Base-by-base conservation (phyloP, 352 stramenopile species). In the Achlya hypogyna region DNA sequence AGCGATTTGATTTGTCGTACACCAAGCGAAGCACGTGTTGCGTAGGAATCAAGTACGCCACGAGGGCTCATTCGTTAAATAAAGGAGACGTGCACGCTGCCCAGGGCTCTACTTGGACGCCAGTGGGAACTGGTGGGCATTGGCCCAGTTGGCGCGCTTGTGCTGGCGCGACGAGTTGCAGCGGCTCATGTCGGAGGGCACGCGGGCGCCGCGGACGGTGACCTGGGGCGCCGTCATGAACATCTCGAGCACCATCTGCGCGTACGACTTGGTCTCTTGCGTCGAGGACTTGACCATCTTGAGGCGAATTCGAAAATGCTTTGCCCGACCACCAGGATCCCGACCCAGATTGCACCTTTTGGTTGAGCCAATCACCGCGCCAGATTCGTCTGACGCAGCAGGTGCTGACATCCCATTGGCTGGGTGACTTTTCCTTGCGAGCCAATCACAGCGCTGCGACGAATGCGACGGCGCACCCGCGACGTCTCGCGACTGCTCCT, bases 181-280 rank as follows among this genome's bases (percentile, higher is more conserved):
- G 38, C 38, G 38, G 35, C 54, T 64, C 60, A 67, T 67, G 38
- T 67, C 60, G 28, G 38, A 58, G 25, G 60, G 60, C 12, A 67
- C 32, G 38, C 60, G 60, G 23, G 43, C 60, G 51, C 60, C 60
- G 23, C 60, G 60, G 14, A 34, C 34, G 0, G 47, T 42, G 29
- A 67, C 43, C 43, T 67, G 60, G 12, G 60, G 60, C 29, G 60
- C 60, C 4, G 9, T 34, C 60, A 67, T 67, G 38, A 67, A 67
- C 60, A 67, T 60, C 10, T 67, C 60, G 16, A 67, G 25, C 9
- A 45, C 29, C 35, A 45, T 67, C 4, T 67, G 38, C 20, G 60
- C 51, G 23, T 51, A 45, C 5, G 60, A 45, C 23, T 65, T 53
- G 47, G 18, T 28, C 8, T 23, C 18, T 58, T 38, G 51, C 20